Conservation (phyloP, 1,284 basidiomycete species). For the Leccinum huronense region DNA sequence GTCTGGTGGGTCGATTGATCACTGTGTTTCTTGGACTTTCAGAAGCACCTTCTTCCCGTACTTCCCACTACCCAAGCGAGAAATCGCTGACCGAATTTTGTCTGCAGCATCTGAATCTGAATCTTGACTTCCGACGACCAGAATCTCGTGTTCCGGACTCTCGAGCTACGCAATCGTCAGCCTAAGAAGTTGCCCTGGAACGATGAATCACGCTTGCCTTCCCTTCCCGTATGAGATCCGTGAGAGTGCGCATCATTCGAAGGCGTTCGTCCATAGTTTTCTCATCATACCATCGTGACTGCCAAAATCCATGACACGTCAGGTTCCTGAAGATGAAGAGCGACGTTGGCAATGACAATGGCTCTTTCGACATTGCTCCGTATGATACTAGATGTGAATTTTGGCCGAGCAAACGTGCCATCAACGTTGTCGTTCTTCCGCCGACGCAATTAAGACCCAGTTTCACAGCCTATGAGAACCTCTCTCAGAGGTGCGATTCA, state of each 20-base stretch:
- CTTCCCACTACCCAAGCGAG: conserved; percentile 49
- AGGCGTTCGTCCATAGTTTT: conserved; percentile 43
- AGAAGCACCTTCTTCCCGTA: conserved; percentile 73
- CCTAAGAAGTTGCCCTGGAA: conserved; percentile 2
- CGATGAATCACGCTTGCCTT: conserved; percentile 44
- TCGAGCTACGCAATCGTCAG: conserved; percentile 46
- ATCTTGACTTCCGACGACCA: conserved; percentile 48
- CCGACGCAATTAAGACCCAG: conserved; percentile 81
- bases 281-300: conserved; percentile 66
- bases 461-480: conserved; percentile 46
- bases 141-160: conserved; percentile 65
- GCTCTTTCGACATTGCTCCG: conserved; percentile 85
- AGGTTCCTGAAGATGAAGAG: conserved; percentile 82
- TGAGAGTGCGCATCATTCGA: conserved; percentile 50
- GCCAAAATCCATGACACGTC: conserved; percentile 73
- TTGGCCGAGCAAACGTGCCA: conserved; percentile 64
- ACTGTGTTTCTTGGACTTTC: conserved; percentile 43
- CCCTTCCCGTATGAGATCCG: conserved; percentile 49
- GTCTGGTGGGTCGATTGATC: neutral
- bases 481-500: neutral
- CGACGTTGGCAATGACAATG: conserved; percentile 73
- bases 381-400: conserved; percentile 79
- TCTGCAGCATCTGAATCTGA: conserved; percentile 54
- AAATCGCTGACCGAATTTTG: conserved; percentile 49
- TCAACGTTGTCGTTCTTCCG: conserved; percentile 64